Base-by-base conservation (phyloP, 306 rosid genomes). In the Cucumis melo region DNA sequence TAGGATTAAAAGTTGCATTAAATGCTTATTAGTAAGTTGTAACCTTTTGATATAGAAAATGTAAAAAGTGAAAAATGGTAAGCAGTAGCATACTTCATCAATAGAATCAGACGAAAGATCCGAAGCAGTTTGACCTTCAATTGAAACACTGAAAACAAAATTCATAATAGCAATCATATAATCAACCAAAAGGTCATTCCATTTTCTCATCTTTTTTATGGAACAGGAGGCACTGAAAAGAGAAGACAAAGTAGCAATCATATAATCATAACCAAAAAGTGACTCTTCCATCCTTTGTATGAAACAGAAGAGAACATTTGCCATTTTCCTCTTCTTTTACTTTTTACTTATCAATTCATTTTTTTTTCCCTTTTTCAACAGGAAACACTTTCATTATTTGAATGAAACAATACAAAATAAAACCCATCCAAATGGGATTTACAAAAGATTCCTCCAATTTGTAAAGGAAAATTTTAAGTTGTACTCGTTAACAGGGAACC, bases 31-130 rank as follows among this genome's bases (percentile, higher is more conserved):
- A 59, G 53, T 53, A 27, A 57, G 27, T 13, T 32, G 7, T 6
- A 36, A 19, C 53, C 50, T 39, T 79, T 82, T 41, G 51, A 75
- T 60, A 39, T 75, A 27, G 82, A 81, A 77, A 84, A 68, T 39
- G 20, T 27, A 38, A 65, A 19, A 65, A 27, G 24, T 38, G 72
- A 29, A 44, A 81, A 71, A 82, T 36, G 51, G 57, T 62, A 34
- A 71, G 32, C 32, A 27, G 32, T 27, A 27, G 32, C 77, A 78
- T 78, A 88, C 97, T 87, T 88, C 87, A 46, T 75, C 90, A 75
- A 77, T 57, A 63, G 93, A 83, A 75, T 87, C 87, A 6, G 92
- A 86, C 74, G 90, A 81, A 87, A 27, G 61, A 68, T 91, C 88
- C 84, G 78, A 73, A 78, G 79, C 66, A 64, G 54, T 82, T 78